Evolutionary conservation across 441 rosid genomes (phyloP).

Genomic region (Gossypium gossypioides): DNA sequence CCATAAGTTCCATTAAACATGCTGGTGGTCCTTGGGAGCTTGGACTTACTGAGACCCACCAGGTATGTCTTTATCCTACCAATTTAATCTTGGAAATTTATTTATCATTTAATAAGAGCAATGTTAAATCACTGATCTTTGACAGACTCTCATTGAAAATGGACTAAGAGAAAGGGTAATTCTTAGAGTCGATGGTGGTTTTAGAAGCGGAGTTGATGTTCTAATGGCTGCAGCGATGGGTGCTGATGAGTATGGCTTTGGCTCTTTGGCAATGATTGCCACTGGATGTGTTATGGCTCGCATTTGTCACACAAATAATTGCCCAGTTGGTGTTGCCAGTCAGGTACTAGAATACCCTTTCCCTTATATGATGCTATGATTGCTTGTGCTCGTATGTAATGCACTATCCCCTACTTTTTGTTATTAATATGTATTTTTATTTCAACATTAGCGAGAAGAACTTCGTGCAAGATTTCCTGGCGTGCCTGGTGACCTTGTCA

Average conservation of each 20-base stretch:
- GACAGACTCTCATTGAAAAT: constrained; percentile 77
- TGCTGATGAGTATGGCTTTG: constrained; percentile 97
- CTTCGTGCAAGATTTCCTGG: constrained; percentile 97
- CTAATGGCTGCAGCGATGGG: constrained; percentile 98
- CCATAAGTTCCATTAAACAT: constrained; percentile 94
- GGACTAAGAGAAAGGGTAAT: constrained; percentile 97
- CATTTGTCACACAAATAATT: constrained; percentile 95
- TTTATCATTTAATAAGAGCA: constrained; percentile 8
- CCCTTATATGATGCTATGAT: constrained; percentile 6
- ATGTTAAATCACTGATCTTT: constrained; percentile 14
- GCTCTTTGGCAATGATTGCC: constrained; percentile 99
- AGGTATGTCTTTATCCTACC: constrained; percentile 36
- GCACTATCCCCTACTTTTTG: constrained; percentile 5
- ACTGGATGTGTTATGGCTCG: constrained; percentile 99
- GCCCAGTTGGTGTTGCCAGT: constrained; percentile 98
- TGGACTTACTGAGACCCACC: constrained; percentile 87
- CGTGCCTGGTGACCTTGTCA: constrained; percentile 98
- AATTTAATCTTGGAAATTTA: constrained; percentile 10
- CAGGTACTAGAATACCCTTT: constrained; percentile 44
- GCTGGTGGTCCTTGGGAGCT: constrained; percentile 99
- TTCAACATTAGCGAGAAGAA: constrained; percentile 69
- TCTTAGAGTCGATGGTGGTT: constrained; percentile 93
- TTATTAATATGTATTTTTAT: constrained; percentile 12
- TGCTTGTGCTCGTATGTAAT: constrained; percentile 6
- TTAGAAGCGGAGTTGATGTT: constrained; percentile 92